Evolutionary conservation across 805 yeast species (phyloP).

Genomic region (Starmerella riodocensis): DNA sequence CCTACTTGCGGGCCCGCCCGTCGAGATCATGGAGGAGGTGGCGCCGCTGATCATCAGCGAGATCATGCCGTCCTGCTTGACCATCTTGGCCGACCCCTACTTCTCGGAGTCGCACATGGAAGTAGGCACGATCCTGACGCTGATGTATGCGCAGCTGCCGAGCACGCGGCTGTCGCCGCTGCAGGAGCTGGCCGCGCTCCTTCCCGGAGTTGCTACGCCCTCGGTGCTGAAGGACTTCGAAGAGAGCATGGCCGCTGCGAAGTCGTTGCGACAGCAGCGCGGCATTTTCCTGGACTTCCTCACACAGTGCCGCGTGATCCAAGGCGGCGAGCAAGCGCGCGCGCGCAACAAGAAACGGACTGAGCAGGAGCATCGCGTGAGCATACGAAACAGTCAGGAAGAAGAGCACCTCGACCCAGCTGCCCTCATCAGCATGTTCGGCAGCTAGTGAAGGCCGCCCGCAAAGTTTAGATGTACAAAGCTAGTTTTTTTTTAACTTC

Average conservation of each 20-base stretch:
- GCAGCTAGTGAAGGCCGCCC: background rate
- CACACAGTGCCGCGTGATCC: constrained; percentile 40
- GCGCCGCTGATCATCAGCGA: constrained; percentile 54
- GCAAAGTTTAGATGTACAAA: too few relatives aligned
- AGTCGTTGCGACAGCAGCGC: constrained; percentile 66
- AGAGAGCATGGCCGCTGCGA: constrained; percentile 44
- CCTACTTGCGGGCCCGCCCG: constrained; percentile 39
- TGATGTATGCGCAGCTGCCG: constrained; percentile 55
- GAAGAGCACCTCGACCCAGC: constrained; percentile 21
- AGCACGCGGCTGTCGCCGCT: constrained; percentile 34
- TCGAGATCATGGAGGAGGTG: constrained; percentile 56
- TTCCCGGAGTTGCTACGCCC: constrained; percentile 25
- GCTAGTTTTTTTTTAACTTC: too few relatives aligned
- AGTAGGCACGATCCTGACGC: constrained; percentile 78
- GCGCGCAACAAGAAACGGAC: constrained; percentile 22
- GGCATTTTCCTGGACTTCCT: constrained; percentile 65
- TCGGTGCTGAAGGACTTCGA: constrained; percentile 54
- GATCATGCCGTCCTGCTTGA: constrained; percentile 55
- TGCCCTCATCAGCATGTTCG: constrained; percentile 22
- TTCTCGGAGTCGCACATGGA: constrained; percentile 81
- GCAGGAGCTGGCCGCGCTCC: constrained; percentile 27
- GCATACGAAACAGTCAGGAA: constrained; percentile 15
- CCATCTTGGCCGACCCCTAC: constrained; percentile 57
- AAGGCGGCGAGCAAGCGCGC: constrained; percentile 26
- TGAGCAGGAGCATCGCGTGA: constrained; percentile 21